These are phyloP conservation scores for Colletotrichum caudatum DNA, from an alignment of 2,329 filamentous ascomycete genomes.

Conservation along the genomic window DNA sequence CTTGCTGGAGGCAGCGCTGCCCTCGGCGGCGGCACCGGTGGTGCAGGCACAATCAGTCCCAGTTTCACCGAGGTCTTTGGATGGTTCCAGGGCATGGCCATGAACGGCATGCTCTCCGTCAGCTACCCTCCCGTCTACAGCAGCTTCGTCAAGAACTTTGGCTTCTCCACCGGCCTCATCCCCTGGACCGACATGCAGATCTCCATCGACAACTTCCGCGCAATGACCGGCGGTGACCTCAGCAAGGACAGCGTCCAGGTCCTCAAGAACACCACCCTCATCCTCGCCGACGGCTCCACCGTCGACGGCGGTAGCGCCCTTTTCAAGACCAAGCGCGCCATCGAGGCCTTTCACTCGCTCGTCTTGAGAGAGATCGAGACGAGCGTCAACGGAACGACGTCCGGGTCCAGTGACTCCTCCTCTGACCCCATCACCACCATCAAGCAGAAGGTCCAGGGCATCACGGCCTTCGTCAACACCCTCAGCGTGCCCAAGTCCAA, in stretches of 20 bases:
- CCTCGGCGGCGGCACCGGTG: slow-evolving; percentile 65
- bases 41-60: slow-evolving; percentile 77
- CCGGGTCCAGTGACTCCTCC: slow-evolving; percentile 45
- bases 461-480: slow-evolving; percentile 86
- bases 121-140: slow-evolving; percentile 88
- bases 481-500: slow-evolving; percentile 88
- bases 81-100: slow-evolving; percentile 93
- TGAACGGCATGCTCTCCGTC: slow-evolving; percentile 96
- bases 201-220: slow-evolving; percentile 86
- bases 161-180: slow-evolving; percentile 86
- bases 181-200: slow-evolving; percentile 84
- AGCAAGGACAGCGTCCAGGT: slow-evolving; percentile 81
- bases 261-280: slow-evolving; percentile 80
- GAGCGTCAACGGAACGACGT: slow-evolving; percentile 55
- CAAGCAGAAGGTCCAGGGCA: slow-evolving; percentile 72
- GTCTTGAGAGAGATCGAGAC: slow-evolving; percentile 65
- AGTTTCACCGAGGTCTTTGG: slow-evolving; percentile 87
- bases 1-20: slow-evolving; percentile 65
- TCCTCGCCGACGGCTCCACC: slow-evolving; percentile 73
- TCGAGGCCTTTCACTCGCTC: slow-evolving; percentile 62
- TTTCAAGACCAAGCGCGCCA: slow-evolving; percentile 57
- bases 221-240: slow-evolving; percentile 85
- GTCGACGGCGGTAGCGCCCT: slow-evolving; percentile 48
- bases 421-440: slow-evolving; percentile 41
- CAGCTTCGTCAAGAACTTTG: slow-evolving; percentile 93